phyloP scores from a whole-genome alignment of 176 grass and related monocot genomes.

The Ensete glaucum region DNA sequence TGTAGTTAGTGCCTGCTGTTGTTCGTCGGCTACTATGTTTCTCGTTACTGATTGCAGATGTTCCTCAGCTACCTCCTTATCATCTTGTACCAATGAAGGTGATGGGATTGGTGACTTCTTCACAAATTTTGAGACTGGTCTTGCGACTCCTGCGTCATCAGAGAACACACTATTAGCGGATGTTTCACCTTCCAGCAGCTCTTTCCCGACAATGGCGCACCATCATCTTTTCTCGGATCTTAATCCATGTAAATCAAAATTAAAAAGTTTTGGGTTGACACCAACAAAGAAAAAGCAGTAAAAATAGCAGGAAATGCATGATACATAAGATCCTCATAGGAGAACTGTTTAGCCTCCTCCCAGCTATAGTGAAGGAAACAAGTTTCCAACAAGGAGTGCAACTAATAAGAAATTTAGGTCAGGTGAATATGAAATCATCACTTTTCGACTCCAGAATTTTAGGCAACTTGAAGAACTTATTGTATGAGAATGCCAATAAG shows the following conservation, averaged over 20 bases:
- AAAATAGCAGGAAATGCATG: background rate
- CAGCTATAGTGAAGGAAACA: background rate
- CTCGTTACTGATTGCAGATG: background rate
- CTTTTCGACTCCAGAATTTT: no score
- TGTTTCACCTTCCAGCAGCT: background rate
- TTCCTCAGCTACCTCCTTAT: background rate
- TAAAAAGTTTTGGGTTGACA: background rate
- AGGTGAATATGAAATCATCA: no score
- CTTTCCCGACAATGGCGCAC: background rate
- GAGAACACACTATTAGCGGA: background rate
- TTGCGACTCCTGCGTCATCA: conserved; percentile 1
- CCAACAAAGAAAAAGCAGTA: background rate
- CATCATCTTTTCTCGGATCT: conserved; percentile 10
- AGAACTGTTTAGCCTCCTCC: background rate
- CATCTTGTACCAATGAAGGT: background rate
- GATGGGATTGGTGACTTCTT: conserved; percentile 23
- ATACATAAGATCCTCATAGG: background rate
- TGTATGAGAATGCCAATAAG: background rate
- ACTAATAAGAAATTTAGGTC: no score
- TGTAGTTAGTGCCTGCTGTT: background rate
- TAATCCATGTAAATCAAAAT: background rate
- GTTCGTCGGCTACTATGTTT: background rate
- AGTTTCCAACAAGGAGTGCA: background rate
- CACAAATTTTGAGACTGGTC: conserved; percentile 22
- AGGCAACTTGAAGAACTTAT: background rate